These are phyloP conservation scores for Thamnidium elegans DNA, from an alignment of 192 early-diverging fungal species.

Conservation along the genomic window DNA sequence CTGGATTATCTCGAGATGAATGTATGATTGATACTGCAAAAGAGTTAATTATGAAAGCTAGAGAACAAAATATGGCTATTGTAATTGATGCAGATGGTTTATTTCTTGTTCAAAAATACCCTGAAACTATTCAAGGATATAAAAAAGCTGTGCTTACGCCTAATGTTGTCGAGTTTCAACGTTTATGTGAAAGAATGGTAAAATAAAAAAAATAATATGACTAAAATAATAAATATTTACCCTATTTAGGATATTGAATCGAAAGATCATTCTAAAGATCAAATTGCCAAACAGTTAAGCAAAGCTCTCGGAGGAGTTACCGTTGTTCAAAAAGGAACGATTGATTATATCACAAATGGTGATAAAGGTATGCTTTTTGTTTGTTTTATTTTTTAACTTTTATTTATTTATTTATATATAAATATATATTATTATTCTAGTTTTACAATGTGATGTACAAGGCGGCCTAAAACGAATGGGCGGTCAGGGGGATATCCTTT, in stretches of 20 bases:
- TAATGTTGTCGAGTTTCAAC: constrained; percentile 81
- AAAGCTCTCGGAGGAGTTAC: constrained; percentile 74
- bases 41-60: constrained; percentile 67
- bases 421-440: constrained; percentile 18
- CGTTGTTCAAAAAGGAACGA: constrained; percentile 75
- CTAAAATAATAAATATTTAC: background rate
- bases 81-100: constrained; percentile 96
- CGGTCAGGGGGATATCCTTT: constrained; percentile 93
- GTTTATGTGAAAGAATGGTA: constrained; percentile 64
- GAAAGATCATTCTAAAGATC: constrained; percentile 31
- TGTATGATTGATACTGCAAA: constrained; percentile 63
- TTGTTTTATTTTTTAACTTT: background rate
- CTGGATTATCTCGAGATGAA: constrained; percentile 82
- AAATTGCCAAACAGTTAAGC: constrained; percentile 50
- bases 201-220: background rate
- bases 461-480: constrained; percentile 87
- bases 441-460: constrained; percentile 56
- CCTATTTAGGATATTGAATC: constrained; percentile 19
- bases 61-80: constrained; percentile 59
- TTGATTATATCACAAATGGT: constrained; percentile 78
- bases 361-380: constrained; percentile 36
- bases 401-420: background rate
- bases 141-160: constrained; percentile 77
- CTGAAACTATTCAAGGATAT: constrained; percentile 72
- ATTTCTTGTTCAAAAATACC: constrained; percentile 67